phyloP scores from a whole-genome alignment of 768 basidiomycete species.

The Holtermanniella nyarrowii region DNA sequence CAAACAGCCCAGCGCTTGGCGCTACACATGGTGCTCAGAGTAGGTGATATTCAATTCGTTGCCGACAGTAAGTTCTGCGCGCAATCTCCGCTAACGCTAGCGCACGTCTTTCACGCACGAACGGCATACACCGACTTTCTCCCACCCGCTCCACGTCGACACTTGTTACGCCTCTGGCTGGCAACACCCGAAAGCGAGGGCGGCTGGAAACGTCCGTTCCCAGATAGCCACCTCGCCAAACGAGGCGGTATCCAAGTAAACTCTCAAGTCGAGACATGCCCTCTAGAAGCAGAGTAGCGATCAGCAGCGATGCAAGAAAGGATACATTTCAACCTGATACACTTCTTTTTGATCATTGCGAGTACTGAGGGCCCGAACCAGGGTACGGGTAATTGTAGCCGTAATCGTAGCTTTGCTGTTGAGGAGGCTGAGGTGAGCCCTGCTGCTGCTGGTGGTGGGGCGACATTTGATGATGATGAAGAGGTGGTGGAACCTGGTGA shows the following conservation, averaged over 20 bases:
- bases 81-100: background rate
- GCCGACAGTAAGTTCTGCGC: slow-evolving; percentile 20
- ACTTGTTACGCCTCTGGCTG: slow-evolving; percentile 39
- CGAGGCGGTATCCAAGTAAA: slow-evolving; percentile 40
- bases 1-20: slow-evolving; percentile 31
- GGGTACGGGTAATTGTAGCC: background rate
- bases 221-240: slow-evolving; percentile 26
- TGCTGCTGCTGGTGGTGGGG: too few species aligned
- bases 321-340: background rate
- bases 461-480: too few species aligned
- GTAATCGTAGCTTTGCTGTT: too few species aligned
- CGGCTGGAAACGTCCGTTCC: slow-evolving; percentile 36
- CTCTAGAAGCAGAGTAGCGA: slow-evolving; percentile 18
- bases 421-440: too few species aligned
- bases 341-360: background rate
- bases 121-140: slow-evolving; percentile 37
- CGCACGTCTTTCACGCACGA: slow-evolving; percentile 34
- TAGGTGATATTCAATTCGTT: slow-evolving; percentile 38
- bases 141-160: slow-evolving; percentile 25
- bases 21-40: slow-evolving; percentile 37
- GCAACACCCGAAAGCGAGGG: slow-evolving; percentile 32
- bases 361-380: background rate
- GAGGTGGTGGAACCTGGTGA: too few species aligned
- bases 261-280: slow-evolving; percentile 15
- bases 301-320: background rate